phyloP scores from a whole-genome alignment of 345 rosid species.

The Microthlaspi erraticum region DNA sequence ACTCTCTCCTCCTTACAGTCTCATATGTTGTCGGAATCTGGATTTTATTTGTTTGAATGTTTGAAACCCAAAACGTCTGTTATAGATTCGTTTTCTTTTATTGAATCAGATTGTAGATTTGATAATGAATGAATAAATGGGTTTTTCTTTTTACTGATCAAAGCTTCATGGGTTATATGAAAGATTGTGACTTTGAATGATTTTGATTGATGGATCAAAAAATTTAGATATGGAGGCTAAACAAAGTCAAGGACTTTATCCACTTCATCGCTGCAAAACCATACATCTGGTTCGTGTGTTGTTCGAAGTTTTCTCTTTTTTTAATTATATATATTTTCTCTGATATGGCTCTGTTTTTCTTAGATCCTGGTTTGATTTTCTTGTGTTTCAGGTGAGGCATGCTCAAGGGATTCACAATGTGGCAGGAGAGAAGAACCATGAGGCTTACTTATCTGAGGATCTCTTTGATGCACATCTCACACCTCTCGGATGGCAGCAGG shows the following conservation, averaged over 20 bases:
- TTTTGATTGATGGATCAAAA: background rate
- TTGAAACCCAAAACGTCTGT: background rate
- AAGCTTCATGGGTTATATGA: background rate
- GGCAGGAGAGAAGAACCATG: constrained; percentile 62
- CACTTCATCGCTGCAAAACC: constrained; percentile 74
- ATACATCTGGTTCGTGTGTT: constrained; percentile 67
- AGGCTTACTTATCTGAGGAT: constrained; percentile 60
- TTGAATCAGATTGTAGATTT: background rate
- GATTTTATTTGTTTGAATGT: background rate
- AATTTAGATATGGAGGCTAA: constrained; percentile 58
- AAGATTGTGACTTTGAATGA: constrained; percentile 1
- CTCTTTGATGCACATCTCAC: constrained; percentile 81
- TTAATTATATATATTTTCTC: no score
- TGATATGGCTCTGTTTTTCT: constrained; percentile 12
- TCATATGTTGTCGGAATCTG: constrained; percentile 4
- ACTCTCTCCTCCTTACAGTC: background rate
- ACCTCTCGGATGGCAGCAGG: constrained; percentile 93
- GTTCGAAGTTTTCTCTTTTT: background rate
- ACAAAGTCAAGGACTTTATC: constrained; percentile 53
- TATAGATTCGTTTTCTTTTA: background rate
- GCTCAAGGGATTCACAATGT: constrained; percentile 94
- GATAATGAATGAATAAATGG: background rate
- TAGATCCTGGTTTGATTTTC: background rate
- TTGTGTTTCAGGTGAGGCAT: constrained; percentile 69
- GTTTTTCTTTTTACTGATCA: background rate